Percentiles rank a stretch among this genome's conserved stretches.
These are phyloP conservation scores for Simplicillium sp. DNA, from an alignment of 2,329 filamentous ascomycete genomes.

Conservation along the genomic window DNA sequence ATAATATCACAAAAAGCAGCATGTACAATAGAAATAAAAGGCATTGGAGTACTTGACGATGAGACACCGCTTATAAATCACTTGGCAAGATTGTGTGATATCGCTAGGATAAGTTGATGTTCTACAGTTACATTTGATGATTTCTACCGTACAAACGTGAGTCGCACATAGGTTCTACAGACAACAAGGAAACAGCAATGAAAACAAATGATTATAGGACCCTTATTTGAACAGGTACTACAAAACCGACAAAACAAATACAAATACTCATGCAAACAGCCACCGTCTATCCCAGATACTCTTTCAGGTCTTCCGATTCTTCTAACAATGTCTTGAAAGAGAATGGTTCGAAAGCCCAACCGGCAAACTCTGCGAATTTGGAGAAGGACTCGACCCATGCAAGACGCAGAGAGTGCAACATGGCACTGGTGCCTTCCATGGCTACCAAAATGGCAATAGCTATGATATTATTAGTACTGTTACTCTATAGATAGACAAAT, in stretches of 20 bases:
- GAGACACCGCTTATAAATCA: background rate
- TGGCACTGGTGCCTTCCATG: constrained; percentile 94
- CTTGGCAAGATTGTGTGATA: background rate
- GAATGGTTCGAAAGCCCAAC: constrained; percentile 80
- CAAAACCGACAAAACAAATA: constrained; percentile 12
- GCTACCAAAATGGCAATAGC: constrained; percentile 62
- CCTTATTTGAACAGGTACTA: constrained; percentile 2
- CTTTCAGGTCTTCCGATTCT: constrained; percentile 60
- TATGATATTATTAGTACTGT: constrained; percentile 16
- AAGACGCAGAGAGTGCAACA: constrained; percentile 84
- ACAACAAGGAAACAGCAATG: background rate
- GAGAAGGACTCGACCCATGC: constrained; percentile 98
- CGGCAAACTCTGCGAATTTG: constrained; percentile 90
- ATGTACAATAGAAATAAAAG: background rate
- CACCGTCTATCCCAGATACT: constrained; percentile 36
- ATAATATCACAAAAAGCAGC: constrained; percentile 14
- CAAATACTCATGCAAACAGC: constrained; percentile 4
- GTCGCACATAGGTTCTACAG: background rate
- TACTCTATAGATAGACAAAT: background rate
- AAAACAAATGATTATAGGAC: background rate
- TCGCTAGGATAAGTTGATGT: constrained; percentile 7
- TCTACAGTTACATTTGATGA: background rate
- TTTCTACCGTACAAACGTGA: constrained; percentile 1
- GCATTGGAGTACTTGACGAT: background rate
- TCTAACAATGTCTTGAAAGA: constrained; percentile 78